Evolutionary conservation across 192 early-diverging fungal genomes (phyloP), one percentile per base, ranked within the genome.

Genomic region (Umbelopsis sp.): DNA sequence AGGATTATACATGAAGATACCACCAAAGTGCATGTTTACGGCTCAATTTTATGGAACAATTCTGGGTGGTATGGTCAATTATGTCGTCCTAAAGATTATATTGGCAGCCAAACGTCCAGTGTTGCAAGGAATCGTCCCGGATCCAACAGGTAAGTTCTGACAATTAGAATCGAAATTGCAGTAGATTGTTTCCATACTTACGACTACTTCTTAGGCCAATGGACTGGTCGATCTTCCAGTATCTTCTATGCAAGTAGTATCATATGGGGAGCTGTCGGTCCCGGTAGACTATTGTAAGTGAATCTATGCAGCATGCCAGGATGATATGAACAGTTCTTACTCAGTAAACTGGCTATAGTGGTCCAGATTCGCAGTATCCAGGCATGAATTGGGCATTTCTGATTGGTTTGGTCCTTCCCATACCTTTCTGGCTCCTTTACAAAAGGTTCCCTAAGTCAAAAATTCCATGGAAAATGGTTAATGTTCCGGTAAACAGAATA

Each of bases 1-100:
- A 71, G 89, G 88, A 0, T 88, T 90, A 50, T 91, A 91, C 80
- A 84, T 89, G 80, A 91, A 93, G 76, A 86, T 91, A 24, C 84
- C 89, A 1, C 92, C 92, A 24, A 80, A 82, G 41, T 69, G 79
- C 26, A 83, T 94, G 79, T 90, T 93, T 75, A 66, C 81, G 20
- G 77, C 82, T 17, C 91, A 92, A 72, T 50, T 89, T 25, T 26
- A 78, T 20, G 87, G 90, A 21, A 91, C 90, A 7, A 17, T 83
- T 10, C 53, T 86, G n/a, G 75, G 79, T 24, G 53, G 74, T 3
- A 66, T 77, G 9, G 68, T 86, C 29, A 83, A 81, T 62, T 78
- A 82, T 45, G 66, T 70, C 21, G 70, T 80, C 3, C 31, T 62
- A 10, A 12, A 62, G 31, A 9, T 62, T 17, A 62, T 62, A 4